These are phyloP conservation scores for Phalaenopsis hybrid DNA, from an alignment of 116 monocot species.

Conservation along the genomic window DNA sequence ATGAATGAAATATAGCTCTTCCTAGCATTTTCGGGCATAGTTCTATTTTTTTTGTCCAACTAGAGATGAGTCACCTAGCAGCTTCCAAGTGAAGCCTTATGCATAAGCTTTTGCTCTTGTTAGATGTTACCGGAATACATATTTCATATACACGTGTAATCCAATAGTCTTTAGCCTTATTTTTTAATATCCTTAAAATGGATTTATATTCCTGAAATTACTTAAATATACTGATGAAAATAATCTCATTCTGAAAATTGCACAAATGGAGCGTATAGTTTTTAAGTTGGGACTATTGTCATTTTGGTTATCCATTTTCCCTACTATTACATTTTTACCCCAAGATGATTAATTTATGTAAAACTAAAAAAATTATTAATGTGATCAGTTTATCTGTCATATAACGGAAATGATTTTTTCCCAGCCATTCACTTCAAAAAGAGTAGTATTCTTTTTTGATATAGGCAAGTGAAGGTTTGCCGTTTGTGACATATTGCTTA, in stretches of 20 bases:
- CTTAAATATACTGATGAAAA: background rate
- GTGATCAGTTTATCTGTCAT: background rate
- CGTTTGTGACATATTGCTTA: background rate
- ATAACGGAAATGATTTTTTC: background rate
- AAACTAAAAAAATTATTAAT: background rate
- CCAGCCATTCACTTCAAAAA: too few relatives aligned
- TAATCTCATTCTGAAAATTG: background rate
- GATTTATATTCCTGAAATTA: background rate
- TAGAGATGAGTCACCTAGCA: background rate
- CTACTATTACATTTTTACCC: background rate
- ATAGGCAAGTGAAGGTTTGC: background rate
- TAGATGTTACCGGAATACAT: background rate
- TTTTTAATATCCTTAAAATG: background rate
- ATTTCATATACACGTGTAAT: background rate
- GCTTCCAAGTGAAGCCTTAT: background rate
- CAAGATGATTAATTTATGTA: background rate
- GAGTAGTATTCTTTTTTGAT: background rate
- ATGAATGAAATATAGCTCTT: background rate
- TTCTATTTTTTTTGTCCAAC: background rate
- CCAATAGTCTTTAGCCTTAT: background rate
- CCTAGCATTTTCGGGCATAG: background rate
- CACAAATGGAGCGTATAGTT: background rate
- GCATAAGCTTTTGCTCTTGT: too few relatives aligned
- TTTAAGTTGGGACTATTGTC: background rate
- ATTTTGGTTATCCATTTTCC: background rate